phyloP scores from a whole-genome alignment of 805 yeast genomes.

The Jamesozyma spencerorum region DNA sequence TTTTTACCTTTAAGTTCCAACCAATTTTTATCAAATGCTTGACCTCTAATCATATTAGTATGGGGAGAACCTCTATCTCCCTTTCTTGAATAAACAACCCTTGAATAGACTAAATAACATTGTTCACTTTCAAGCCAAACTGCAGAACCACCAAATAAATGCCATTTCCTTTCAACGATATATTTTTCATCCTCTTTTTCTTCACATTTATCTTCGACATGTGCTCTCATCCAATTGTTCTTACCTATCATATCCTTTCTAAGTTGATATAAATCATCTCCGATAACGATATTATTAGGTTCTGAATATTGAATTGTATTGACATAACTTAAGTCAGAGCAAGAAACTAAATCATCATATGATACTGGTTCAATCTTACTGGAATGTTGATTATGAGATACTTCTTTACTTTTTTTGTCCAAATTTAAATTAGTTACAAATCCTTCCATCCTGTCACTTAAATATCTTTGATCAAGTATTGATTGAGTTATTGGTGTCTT shows the following conservation, averaged over 20 bases:
- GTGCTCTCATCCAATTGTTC: not conserved
- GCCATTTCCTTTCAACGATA: not conserved
- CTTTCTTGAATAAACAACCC: not conserved
- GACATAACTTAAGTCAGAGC: not conserved
- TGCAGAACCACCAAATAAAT: not conserved
- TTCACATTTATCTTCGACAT: not conserved
- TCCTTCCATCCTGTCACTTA: not conserved
- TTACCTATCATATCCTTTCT: not conserved
- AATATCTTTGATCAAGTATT: not conserved
- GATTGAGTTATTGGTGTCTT: not conserved
- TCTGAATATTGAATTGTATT: not conserved
- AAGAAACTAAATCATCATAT: not conserved
- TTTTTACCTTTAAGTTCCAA: slow-evolving; percentile 7
- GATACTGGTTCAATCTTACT: not conserved
- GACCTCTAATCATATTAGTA: slow-evolving; percentile 1
- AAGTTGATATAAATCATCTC: not conserved
- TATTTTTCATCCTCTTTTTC: not conserved
- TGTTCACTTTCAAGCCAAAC: not conserved
- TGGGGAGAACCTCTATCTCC: not conserved
- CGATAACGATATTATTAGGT: not conserved
- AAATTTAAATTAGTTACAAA: not conserved
- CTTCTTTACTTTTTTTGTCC: not conserved
- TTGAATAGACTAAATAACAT: not conserved
- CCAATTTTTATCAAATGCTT: slow-evolving; percentile 11
- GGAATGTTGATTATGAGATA: not conserved